Evolutionary conservation across 257 asterid genomes (phyloP).

Genomic region (Nicotiana undulata): DNA sequence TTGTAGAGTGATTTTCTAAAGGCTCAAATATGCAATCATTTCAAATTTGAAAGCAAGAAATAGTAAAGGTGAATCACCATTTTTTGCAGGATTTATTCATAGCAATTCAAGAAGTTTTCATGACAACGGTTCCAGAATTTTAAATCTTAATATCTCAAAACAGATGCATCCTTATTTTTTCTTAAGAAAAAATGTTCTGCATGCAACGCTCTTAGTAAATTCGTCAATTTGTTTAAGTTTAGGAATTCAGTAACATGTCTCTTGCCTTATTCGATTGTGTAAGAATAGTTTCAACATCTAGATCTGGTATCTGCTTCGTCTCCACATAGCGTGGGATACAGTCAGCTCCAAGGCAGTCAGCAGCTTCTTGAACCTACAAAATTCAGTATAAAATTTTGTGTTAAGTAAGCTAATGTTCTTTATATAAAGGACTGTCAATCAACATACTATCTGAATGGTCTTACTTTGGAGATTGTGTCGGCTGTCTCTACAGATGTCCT

Average conservation of each 20-base stretch:
- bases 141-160: background rate
- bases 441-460: background rate
- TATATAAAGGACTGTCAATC: background rate
- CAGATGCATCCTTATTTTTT: background rate
- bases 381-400: conserved; percentile 1
- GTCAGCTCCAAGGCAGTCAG: conserved; percentile 85
- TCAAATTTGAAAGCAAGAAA: background rate
- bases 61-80: background rate
- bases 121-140: background rate
- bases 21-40: background rate
- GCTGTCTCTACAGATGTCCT: conserved; percentile 74
- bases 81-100: background rate
- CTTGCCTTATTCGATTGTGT: conserved; percentile 51
- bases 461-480: conserved; percentile 62
- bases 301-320: conserved; percentile 42
- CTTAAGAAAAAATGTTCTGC: background rate
- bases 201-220: background rate
- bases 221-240: background rate
- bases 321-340: conserved; percentile 68
- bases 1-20: background rate
- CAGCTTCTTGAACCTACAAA: conserved; percentile 89
- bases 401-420: background rate
- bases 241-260: background rate
- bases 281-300: conserved; percentile 54
- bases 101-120: background rate